phyloP scores from a whole-genome alignment of 257 asterid species.

The Solanum chmielewskii region DNA sequence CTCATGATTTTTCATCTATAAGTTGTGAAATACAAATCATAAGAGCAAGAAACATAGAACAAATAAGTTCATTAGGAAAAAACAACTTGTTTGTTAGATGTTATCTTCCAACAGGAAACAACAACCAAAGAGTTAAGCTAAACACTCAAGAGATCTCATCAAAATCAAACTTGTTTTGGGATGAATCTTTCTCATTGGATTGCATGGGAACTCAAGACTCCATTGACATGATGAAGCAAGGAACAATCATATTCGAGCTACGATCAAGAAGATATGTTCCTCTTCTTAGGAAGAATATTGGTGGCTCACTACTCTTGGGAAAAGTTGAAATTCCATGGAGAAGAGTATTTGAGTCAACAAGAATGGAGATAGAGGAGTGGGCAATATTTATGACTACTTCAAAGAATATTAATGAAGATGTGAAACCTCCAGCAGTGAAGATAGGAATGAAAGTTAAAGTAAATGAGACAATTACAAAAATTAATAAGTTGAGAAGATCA shows the following conservation, averaged over 20 bases:
- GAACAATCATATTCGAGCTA: conserved; percentile 34
- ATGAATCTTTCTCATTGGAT: conserved; percentile 40
- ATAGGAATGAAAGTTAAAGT: conserved; percentile 28
- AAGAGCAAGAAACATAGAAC: conserved; percentile 33
- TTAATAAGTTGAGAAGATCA: not conserved
- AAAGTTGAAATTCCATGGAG: conserved; percentile 49
- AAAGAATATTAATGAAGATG: conserved; percentile 7
- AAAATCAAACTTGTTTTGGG: conserved; percentile 30
- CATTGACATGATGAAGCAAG: conserved; percentile 22
- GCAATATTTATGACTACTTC: conserved; percentile 18
- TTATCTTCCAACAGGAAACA: conserved; percentile 34
- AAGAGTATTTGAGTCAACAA: conserved; percentile 11
- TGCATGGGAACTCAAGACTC: conserved; percentile 30
- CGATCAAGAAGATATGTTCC: conserved; percentile 26
- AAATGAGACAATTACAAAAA: not conserved
- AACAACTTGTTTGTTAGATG: conserved; percentile 42
- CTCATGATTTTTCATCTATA: conserved; percentile 6
- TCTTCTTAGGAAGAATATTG: conserved; percentile 10
- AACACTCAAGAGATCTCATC: conserved; percentile 37
- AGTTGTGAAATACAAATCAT: conserved; percentile 31
- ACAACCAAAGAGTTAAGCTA: conserved; percentile 27
- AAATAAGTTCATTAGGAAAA: conserved; percentile 3
- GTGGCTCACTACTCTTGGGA: conserved; percentile 42
- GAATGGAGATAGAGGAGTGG: conserved; percentile 42
- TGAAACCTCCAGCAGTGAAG: conserved; percentile 40